These are phyloP conservation scores for Auriscalpium vulgare DNA, from an alignment of 768 basidiomycete species.

Conservation along the genomic window DNA sequence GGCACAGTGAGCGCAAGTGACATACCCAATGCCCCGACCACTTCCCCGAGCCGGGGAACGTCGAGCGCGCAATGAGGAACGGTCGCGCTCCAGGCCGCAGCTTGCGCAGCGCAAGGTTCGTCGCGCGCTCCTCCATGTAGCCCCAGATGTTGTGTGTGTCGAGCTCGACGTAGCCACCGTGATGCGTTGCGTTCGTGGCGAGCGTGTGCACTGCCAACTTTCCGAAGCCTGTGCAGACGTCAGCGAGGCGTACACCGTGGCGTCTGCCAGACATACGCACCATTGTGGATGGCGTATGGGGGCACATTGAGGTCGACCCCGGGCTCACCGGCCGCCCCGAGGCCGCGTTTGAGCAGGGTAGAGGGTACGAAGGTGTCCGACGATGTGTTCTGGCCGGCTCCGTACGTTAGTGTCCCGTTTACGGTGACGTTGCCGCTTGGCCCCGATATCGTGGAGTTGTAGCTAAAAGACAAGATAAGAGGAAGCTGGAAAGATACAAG, in stretches of 20 bases:
- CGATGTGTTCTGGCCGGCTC: slow-evolving; percentile 17
- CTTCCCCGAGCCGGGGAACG: slow-evolving; percentile 58
- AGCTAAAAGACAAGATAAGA: slow-evolving; percentile 30
- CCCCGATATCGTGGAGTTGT: slow-evolving; percentile 53
- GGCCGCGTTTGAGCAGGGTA: slow-evolving; percentile 31
- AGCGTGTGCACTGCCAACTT: slow-evolving; percentile 47
- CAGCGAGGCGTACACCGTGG: background rate
- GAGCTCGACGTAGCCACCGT: slow-evolving; percentile 50
- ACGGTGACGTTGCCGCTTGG: slow-evolving; percentile 71
- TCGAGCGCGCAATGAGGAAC: slow-evolving; percentile 64
- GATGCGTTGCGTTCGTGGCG: slow-evolving; percentile 67
- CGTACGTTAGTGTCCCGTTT: slow-evolving; percentile 54
- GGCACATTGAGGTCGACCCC: slow-evolving; percentile 40
- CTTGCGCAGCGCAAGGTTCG: slow-evolving; percentile 47
- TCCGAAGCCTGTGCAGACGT: slow-evolving; percentile 34
- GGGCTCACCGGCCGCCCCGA: slow-evolving; percentile 38
- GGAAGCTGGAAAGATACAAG: background rate
- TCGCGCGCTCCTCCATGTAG: slow-evolving; percentile 61
- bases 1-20: background rate
- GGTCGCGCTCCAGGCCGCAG: slow-evolving; percentile 55
- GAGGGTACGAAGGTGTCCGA: background rate
- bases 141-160: slow-evolving; percentile 70
- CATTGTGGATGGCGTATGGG: slow-evolving; percentile 68
- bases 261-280: slow-evolving; percentile 24
- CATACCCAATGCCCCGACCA: slow-evolving; percentile 70